phyloP scores from a whole-genome alignment of 164 flowering plant genomes.

The Vitis labrusca region DNA sequence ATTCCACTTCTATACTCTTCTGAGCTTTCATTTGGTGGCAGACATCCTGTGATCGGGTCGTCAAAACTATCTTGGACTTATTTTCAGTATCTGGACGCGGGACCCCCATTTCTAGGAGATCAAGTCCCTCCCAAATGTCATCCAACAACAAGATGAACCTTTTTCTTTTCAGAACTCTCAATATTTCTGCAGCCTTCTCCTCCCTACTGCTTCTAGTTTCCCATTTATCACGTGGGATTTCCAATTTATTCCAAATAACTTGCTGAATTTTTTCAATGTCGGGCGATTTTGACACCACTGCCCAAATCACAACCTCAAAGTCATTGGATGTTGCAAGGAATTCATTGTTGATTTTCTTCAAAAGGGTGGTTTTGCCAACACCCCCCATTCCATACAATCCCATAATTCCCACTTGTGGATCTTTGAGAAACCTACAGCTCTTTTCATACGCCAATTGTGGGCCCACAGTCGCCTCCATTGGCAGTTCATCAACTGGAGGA shows the following conservation, averaged over 20 bases:
- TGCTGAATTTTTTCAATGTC: background rate
- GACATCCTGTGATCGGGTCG: too few species aligned
- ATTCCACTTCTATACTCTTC: too few species aligned
- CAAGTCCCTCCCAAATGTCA: too few species aligned
- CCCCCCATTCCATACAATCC: background rate
- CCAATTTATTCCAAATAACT: background rate
- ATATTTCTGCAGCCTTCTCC: too few species aligned
- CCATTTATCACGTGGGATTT: background rate
- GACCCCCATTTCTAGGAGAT: too few species aligned
- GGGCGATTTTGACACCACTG: background rate
- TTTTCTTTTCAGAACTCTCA: too few species aligned
- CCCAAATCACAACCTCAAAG: background rate
- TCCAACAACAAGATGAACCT: too few species aligned
- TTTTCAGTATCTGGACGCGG: too few species aligned
- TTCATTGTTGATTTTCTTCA: background rate
- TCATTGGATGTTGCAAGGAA: background rate
- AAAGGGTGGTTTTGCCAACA: background rate
- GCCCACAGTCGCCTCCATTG: background rate
- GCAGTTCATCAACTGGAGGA: background rate
- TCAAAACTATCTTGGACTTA: too few species aligned
- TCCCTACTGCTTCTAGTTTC: background rate
- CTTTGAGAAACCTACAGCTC: background rate
- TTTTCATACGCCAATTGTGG: background rate
- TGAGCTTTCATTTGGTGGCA: too few species aligned
- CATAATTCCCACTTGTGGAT: background rate